Conservation (phyloP, 2,329 filamentous ascomycete species). For the Pestalotiopsis sp. region DNA sequence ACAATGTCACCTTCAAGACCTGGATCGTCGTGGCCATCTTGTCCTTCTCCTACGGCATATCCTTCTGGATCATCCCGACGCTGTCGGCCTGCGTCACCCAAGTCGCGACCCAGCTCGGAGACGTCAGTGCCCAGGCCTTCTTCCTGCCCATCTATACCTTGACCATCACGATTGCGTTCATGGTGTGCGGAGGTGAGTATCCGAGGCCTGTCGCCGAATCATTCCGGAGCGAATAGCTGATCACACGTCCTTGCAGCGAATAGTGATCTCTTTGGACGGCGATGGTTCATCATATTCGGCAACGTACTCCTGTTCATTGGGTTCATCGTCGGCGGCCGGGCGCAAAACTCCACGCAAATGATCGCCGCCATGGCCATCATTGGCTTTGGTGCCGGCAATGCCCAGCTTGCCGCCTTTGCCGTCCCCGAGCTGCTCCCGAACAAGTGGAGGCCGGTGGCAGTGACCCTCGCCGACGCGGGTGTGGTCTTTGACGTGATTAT, state of each 20-base stretch:
- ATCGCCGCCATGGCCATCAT: slow-evolving; percentile 42
- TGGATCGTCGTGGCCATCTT: slow-evolving; percentile 42
- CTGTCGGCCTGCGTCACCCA: slow-evolving; percentile 31
- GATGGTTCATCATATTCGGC: slow-evolving; percentile 46
- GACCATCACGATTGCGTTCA: slow-evolving; percentile 43
- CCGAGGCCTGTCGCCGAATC: neutral
- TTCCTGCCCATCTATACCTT: slow-evolving; percentile 41
- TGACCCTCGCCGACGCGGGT: slow-evolving; percentile 43
- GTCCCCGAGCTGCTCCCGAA: slow-evolving; percentile 50
- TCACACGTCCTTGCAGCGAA: slow-evolving; percentile 33
- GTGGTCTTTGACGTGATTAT: slow-evolving; percentile 48
- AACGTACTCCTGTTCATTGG: slow-evolving; percentile 42
- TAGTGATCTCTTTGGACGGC: slow-evolving; percentile 48
- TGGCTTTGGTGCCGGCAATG: slow-evolving; percentile 47
- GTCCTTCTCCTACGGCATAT: slow-evolving; percentile 37
- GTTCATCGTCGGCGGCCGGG: slow-evolving; percentile 39
- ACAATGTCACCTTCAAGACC: slow-evolving; percentile 42
- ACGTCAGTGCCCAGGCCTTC: slow-evolving; percentile 33
- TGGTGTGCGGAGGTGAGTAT: slow-evolving; percentile 33
- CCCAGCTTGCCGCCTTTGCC: slow-evolving; percentile 47
- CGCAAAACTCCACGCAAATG: slow-evolving; percentile 40
- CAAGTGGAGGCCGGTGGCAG: slow-evolving; percentile 48
- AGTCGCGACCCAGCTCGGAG: slow-evolving; percentile 37
- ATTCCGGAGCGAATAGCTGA: slow-evolving; percentile 26
- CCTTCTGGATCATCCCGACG: slow-evolving; percentile 40